phyloP scores from a whole-genome alignment of 768 basidiomycete species.

The Pleurotus salmoneostramineus region DNA sequence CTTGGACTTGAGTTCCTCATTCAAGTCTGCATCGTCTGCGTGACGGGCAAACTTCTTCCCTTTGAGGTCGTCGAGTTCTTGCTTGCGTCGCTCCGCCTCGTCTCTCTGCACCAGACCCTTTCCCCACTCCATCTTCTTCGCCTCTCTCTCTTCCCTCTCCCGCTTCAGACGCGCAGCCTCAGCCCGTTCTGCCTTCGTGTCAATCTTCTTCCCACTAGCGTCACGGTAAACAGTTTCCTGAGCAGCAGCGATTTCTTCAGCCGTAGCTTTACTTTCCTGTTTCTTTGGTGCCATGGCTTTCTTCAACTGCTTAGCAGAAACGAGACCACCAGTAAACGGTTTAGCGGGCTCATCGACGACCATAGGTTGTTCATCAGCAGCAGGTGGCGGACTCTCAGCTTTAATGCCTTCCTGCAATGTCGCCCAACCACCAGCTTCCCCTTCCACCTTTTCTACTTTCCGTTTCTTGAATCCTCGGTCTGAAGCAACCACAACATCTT shows the following conservation, averaged over 20 bases:
- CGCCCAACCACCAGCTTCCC: conserved; percentile 57
- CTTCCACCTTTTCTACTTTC: conserved; percentile 32
- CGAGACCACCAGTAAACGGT: conserved; percentile 69
- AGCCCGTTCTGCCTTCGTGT: conserved; percentile 79
- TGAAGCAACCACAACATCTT: conserved; percentile 64
- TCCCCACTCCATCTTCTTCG: conserved; percentile 95
- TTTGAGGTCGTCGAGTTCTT: conserved; percentile 67
- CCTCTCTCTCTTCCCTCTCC: conserved; percentile 82
- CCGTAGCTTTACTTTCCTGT: conserved; percentile 35
- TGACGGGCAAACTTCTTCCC: conserved; percentile 68
- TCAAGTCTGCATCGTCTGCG: conserved; percentile 82
- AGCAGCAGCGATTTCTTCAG: conserved; percentile 55
- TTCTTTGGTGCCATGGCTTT: conserved; percentile 45
- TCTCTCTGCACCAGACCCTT: conserved; percentile 91
- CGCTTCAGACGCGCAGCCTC: conserved; percentile 81
- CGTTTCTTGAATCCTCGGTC: conserved; percentile 82
- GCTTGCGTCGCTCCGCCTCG: conserved; percentile 62
- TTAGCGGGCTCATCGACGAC: conserved; percentile 39
- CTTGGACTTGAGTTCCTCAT: conserved; percentile 76
- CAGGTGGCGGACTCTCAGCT: conserved; percentile 48
- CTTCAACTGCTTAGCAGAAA: conserved; percentile 73
- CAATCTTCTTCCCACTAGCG: conserved; percentile 81
- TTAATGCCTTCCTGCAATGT: conserved; percentile 55
- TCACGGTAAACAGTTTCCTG: conserved; percentile 97
- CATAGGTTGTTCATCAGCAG: conserved; percentile 67